Conservation (phyloP, 2,329 filamentous ascomycete genomes). For the Diaporthe ampelina region DNA sequence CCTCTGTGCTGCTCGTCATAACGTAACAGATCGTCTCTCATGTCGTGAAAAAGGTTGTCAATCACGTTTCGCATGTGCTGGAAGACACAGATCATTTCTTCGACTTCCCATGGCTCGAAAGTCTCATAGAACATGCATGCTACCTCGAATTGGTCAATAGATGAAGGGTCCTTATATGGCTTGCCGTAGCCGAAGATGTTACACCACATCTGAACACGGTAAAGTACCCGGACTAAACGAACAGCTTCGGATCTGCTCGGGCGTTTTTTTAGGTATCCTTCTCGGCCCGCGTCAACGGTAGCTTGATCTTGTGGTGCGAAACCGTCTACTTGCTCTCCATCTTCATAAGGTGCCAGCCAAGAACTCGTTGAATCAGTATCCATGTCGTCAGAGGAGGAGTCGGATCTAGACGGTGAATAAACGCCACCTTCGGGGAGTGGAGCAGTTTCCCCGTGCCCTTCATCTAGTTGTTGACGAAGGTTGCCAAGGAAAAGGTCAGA, state of each 20-base stretch:
- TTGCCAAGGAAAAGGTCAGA: neutral
- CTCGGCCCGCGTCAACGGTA: neutral
- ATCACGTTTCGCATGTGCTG: neutral
- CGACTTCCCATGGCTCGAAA: neutral
- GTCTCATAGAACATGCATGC: neutral
- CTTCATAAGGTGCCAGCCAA: neutral
- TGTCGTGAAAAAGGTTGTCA: neutral
- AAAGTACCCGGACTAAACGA: neutral
- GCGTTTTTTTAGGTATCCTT: neutral
- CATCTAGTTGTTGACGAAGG: neutral
- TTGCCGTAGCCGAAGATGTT: neutral
- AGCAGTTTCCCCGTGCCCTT: neutral
- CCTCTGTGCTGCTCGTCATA: neutral
- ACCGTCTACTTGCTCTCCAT: neutral
- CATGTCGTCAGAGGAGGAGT: neutral
- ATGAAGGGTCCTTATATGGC: neutral
- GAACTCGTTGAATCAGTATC: neutral
- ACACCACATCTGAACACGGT: neutral
- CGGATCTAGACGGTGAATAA: neutral
- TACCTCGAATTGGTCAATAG: neutral
- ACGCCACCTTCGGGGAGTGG: neutral
- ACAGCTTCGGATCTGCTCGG: neutral
- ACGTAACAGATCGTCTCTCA: neutral
- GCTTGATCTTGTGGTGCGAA: neutral
- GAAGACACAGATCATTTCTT: neutral